A percentile compares a stretch with the other conserved stretches of the same genome.
These are phyloP conservation scores for Daldinia sp. DNA, from an alignment of 2,329 filamentous ascomycete species.

Conservation along the genomic window DNA sequence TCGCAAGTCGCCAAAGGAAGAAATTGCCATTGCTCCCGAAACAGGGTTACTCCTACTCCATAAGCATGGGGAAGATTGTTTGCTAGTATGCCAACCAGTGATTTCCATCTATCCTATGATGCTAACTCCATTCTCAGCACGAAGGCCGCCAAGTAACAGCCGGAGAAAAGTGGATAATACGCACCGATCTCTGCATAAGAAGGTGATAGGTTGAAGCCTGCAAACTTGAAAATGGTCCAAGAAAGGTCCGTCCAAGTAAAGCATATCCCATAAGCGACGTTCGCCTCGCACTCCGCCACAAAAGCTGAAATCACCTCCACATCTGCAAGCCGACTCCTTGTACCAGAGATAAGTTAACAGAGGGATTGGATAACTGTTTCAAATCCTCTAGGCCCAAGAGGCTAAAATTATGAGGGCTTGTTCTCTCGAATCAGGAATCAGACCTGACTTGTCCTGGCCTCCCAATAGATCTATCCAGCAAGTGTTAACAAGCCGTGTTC, in stretches of 20 bases:
- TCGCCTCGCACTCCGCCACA: too few relatives aligned
- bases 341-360: background rate
- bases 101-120: constrained; percentile 54
- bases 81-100: constrained; percentile 69
- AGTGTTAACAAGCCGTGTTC: background rate
- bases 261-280: background rate
- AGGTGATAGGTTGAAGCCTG: constrained; percentile 35
- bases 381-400: background rate
- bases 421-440: background rate
- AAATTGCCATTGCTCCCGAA: constrained; percentile 79
- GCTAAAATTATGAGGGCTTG: background rate
- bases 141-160: constrained; percentile 82
- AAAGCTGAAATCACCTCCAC: too few relatives aligned
- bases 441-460: background rate
- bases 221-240: background rate
- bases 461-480: background rate
- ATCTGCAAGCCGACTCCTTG: background rate
- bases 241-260: background rate
- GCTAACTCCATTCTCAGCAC: constrained; percentile 63
- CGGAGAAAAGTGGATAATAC: constrained; percentile 92
- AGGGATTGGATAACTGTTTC: background rate
- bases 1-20: constrained; percentile 67
- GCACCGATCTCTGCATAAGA: constrained; percentile 82
- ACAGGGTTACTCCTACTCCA: constrained; percentile 89
- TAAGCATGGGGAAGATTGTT: constrained; percentile 88